Conservation (phyloP, 108 stramenopile species). For the Aurantiochytrium sp. region DNA sequence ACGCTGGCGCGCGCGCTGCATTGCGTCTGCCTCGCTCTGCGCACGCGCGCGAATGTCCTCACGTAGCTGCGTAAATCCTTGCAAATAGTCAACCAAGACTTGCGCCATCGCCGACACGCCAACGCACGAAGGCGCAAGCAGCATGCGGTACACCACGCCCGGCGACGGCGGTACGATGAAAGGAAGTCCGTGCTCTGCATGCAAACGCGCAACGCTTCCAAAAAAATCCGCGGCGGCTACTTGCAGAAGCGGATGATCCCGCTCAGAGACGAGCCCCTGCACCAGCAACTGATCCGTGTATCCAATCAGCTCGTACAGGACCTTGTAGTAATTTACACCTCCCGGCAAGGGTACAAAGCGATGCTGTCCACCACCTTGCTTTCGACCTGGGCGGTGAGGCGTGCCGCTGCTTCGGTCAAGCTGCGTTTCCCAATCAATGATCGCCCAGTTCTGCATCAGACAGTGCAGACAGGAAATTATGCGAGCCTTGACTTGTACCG, state of each 20-base stretch:
- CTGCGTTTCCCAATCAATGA: background rate
- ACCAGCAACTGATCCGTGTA: background rate
- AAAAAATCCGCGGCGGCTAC: background rate
- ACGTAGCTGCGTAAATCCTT: background rate
- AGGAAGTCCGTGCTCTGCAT: background rate
- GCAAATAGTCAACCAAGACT: background rate
- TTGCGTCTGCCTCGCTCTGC: background rate
- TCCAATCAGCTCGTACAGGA: background rate
- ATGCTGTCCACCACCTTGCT: background rate
- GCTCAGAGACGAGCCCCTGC: background rate
- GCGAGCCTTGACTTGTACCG: background rate
- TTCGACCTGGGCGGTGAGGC: background rate
- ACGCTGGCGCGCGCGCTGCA: background rate
- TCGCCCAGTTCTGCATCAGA: background rate
- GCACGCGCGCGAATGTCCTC: background rate
- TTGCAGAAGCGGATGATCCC: background rate
- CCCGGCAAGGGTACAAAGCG: background rate
- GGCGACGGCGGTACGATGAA: slow-evolving; percentile 16
- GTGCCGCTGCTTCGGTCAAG: background rate
- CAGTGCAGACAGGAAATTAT: background rate
- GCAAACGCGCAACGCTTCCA: background rate
- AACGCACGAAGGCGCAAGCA: background rate
- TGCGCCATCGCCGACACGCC: background rate
- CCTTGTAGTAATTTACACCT: background rate
- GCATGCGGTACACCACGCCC: background rate